Percentiles rank a stretch among this genome's conserved stretches.
These are phyloP conservation scores for Fraxinus velutina DNA, from an alignment of 305 asterid species.

Conservation along the genomic window DNA sequence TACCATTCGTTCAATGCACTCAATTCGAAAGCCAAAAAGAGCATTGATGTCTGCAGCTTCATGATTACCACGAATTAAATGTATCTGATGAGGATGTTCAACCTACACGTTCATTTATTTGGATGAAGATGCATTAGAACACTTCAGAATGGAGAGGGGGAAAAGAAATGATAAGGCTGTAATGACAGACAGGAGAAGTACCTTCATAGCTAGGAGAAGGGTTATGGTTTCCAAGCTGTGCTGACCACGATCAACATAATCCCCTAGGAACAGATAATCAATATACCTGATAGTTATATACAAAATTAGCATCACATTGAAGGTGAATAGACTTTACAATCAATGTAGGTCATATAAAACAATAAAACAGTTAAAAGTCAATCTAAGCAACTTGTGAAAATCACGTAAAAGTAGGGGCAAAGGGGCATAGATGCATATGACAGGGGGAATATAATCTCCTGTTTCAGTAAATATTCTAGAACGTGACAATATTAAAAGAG, in stretches of 20 bases:
- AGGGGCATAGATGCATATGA: neutral
- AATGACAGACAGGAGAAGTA: constrained; percentile 28
- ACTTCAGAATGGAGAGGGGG: neutral
- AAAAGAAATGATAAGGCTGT: neutral
- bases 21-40: constrained; percentile 88
- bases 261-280: constrained; percentile 97
- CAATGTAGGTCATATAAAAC: neutral
- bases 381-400: neutral
- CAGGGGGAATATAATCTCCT: neutral
- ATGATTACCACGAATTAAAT: constrained; percentile 95
- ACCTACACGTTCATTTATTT: constrained; percentile 48
- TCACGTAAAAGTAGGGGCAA: neutral
- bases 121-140: constrained; percentile 10
- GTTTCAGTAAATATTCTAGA: neutral
- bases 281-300: constrained; percentile 61
- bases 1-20: constrained; percentile 75
- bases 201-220: constrained; percentile 94
- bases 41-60: constrained; percentile 99
- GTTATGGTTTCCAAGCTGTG: constrained; percentile 94
- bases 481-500: neutral
- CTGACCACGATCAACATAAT: constrained; percentile 97
- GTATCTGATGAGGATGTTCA: constrained; percentile 83
- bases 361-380: neutral
- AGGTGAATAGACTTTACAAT: constrained; percentile 24
- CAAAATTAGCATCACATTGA: constrained; percentile 21